Conservation (phyloP, 352 stramenopile species). For the Phytophthora quininea region DNA sequence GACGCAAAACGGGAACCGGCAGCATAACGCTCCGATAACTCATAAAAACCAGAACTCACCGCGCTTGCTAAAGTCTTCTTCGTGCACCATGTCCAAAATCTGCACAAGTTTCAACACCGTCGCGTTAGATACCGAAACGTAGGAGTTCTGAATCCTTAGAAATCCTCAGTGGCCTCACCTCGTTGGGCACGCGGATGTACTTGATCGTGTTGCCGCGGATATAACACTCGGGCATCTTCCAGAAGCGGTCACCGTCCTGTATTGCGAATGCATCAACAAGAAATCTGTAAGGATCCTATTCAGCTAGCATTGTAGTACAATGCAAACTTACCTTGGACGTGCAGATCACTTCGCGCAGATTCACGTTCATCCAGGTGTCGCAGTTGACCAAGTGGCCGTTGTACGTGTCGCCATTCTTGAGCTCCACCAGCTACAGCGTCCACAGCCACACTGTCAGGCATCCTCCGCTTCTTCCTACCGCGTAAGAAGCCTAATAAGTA, state of each 20-base stretch:
- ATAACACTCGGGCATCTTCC: constrained; percentile 98
- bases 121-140: constrained; percentile 3
- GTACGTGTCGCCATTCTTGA: constrained; percentile 99
- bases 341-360: constrained; percentile 98
- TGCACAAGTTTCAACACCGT: constrained; percentile 19
- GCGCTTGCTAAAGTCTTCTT: constrained; percentile 91
- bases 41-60: constrained; percentile 37
- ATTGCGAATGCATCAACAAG: constrained; percentile 7
- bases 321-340: constrained; percentile 88
- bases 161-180: constrained; percentile 54
- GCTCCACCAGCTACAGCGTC: constrained; percentile 92
- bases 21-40: neutral
- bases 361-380: constrained; percentile 99
- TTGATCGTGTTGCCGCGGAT: constrained; percentile 99
- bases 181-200: constrained; percentile 97
- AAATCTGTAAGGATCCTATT: neutral
- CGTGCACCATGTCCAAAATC: constrained; percentile 94
- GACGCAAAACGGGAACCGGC: neutral
- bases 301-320: neutral
- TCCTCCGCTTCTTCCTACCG: neutral
- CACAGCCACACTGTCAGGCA: constrained; percentile 7
- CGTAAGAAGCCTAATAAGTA: too few relatives aligned
- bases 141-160: neutral
- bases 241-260: constrained; percentile 97
- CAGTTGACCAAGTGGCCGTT: constrained; percentile 97